A percentile compares a stretch with the other conserved stretches of the same genome.
phyloP scores from a whole-genome alignment of 75 land plant species.

The Sequoia sempervirens region DNA sequence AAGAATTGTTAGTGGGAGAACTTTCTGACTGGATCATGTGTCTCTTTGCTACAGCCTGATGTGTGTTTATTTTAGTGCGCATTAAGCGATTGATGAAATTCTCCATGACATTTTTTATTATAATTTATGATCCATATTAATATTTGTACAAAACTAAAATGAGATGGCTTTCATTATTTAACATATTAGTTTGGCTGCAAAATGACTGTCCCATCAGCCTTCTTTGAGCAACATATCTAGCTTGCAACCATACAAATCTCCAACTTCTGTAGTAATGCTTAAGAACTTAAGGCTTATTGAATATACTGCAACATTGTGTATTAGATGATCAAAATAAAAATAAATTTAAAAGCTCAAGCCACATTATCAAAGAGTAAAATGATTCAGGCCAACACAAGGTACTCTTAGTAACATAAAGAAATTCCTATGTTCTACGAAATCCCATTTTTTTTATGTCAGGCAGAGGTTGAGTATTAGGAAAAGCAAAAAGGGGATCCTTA shows the following conservation, averaged over 20 bases:
- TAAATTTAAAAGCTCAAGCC: neutral
- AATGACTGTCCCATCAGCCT: neutral
- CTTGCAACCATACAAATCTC: neutral
- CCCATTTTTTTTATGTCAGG: neutral
- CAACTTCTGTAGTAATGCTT: neutral
- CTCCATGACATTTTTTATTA: neutral
- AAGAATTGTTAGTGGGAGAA: neutral
- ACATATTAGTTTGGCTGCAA: neutral
- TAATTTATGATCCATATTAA: neutral
- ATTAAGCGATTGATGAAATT: neutral
- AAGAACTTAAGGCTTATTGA: neutral
- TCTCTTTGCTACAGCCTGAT: neutral
- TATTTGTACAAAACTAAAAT: neutral
- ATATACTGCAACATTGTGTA: neutral
- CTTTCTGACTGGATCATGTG: neutral
- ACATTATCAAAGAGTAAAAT: neutral
- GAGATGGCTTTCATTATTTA: neutral
- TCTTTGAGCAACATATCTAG: neutral
- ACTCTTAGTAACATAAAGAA: neutral
- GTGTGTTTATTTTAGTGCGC: neutral
- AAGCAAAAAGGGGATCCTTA: neutral
- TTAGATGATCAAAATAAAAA: neutral
- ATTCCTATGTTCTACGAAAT: neutral
- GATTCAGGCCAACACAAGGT: neutral
- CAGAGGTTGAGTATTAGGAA: neutral